phyloP scores from a whole-genome alignment of 768 basidiomycete genomes.

The Collybiopsis confluens region DNA sequence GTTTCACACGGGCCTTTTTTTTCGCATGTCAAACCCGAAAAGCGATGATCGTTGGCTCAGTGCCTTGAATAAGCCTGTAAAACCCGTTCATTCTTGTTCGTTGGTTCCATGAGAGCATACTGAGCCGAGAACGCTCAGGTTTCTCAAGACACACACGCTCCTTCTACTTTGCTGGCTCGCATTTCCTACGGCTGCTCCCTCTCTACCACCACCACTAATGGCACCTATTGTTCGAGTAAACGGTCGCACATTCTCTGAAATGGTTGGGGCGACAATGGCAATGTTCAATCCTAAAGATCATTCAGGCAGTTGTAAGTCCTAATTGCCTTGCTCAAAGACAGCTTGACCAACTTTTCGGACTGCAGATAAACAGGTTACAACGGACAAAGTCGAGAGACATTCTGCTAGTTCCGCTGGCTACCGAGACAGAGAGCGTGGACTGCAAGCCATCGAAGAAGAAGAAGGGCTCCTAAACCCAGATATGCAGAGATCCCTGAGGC shows the following conservation, averaged over 20 bases:
- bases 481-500: constrained; percentile 21
- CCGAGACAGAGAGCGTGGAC: constrained; percentile 13
- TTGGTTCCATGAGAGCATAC: neutral
- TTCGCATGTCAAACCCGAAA: too few relatives aligned
- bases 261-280: constrained; percentile 40
- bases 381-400: constrained; percentile 36
- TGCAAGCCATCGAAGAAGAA: constrained; percentile 21
- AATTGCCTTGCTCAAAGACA: too few relatives aligned
- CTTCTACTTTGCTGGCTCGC: too few relatives aligned
- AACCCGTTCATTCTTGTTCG: neutral
- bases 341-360: too few relatives aligned
- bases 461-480: constrained; percentile 30
- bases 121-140: neutral
- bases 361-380: constrained; percentile 40
- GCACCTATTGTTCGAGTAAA: neutral
- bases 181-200: neutral
- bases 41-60: neutral
- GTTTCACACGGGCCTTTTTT: neutral
- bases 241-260: constrained; percentile 30
- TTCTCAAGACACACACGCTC: neutral
- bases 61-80: neutral
- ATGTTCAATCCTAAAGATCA: constrained; percentile 44
- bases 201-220: constrained; percentile 4
- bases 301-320: constrained; percentile 40
- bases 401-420: constrained; percentile 16